A percentile compares a stretch with the other conserved stretches of the same genome.
phyloP scores from a whole-genome alignment of 352 stramenopile genomes.

The Pythium aquatile region DNA sequence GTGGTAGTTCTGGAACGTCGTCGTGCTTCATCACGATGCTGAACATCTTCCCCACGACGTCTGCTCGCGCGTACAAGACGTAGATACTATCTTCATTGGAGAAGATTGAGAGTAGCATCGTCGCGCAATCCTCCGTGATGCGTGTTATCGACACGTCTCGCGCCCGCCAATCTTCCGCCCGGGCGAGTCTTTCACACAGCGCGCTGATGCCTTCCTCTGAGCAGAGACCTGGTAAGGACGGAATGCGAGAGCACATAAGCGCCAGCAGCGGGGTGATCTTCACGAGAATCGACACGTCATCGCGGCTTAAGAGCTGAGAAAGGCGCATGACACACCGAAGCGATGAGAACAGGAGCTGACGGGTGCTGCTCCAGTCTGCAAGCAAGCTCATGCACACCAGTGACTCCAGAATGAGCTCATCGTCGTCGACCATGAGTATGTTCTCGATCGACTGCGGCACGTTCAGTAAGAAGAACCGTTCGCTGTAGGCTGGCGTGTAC shows the following conservation, averaged over 20 bases:
- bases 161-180: constrained; percentile 24
- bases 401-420: constrained; percentile 37
- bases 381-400: constrained; percentile 34
- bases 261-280: constrained; percentile 48
- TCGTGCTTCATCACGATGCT: constrained; percentile 32
- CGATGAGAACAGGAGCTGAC: constrained; percentile 31
- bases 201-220: constrained; percentile 41
- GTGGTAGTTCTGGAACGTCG: constrained; percentile 36
- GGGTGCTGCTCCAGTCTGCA: constrained; percentile 24
- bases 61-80: constrained; percentile 44
- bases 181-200: constrained; percentile 30
- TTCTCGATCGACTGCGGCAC: constrained; percentile 45
- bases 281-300: constrained; percentile 29
- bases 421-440: constrained; percentile 45
- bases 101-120: constrained; percentile 51
- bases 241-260: constrained; percentile 45
- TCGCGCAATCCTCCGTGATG: constrained; percentile 46
- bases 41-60: constrained; percentile 52
- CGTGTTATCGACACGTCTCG: constrained; percentile 14
- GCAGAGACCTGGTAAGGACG: constrained; percentile 47
- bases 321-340: constrained; percentile 28
- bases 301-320: constrained; percentile 17
- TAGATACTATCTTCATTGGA: constrained; percentile 41
- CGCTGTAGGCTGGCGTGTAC: constrained; percentile 36
- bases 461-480: constrained; percentile 36